Base-by-base conservation (phyloP, 2,329 filamentous ascomycete genomes). In the Penicillium italicum region DNA sequence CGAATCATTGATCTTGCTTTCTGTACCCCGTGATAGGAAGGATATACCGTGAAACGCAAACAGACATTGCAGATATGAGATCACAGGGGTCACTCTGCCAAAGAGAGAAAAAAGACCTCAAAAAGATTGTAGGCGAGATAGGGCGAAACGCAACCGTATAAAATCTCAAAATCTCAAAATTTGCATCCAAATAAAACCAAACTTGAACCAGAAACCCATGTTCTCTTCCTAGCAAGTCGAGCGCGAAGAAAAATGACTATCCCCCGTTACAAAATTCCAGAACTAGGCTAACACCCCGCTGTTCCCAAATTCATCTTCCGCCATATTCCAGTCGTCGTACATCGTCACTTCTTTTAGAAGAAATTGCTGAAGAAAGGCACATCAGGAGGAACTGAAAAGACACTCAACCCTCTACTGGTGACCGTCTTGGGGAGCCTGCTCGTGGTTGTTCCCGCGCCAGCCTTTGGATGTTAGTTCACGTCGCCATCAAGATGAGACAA, bases 391-490 rank as follows among this genome's bases (percentile, higher is more conserved):
- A 38, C 41, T 43, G n/a, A 41, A 50, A 55, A 50, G n/a, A 22
- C 11, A 5, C 20, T 33, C 31, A 40, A 37, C 50, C 43, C 40
- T 33, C 37, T 22, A 42, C 28, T 62, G 62, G 36, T 63, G 57
- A 48, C 59, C 64, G 42, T 65, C 60, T 24, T 56, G 51, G 11
- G 63, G 61, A 42, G 53, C 56, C 8, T 54, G 62, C 44, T 53
- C 56, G 50, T 57, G 58, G 53, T 55, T 60, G 48, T 61, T 55
- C 45, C 59, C 57, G 33, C 66, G 64, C 64, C 63, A 69, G 62
- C 67, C 60, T 66, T 52, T 52, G 20, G 43, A 54, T 43, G 44
- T 55, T 53, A 52, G 45, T 59, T 24, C 45, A 52, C 16, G 22
- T 33, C 18, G 6, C 12, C 2, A 26, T 30, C 26, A 12, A 33